phyloP scores from a whole-genome alignment of 2,329 filamentous ascomycete species.

The Calonectria pauciramosa region DNA sequence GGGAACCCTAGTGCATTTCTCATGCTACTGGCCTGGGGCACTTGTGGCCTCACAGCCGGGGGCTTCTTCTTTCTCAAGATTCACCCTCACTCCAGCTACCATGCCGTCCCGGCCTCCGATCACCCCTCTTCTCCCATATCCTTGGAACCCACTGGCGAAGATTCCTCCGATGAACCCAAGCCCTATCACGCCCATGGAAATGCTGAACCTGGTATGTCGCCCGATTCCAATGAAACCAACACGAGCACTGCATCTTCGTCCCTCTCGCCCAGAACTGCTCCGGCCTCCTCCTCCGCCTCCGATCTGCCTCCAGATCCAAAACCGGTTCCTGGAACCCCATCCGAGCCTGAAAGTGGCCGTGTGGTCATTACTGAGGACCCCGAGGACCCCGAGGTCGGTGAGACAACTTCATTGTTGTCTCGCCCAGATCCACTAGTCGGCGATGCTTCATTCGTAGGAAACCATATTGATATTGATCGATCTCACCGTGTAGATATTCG shows the following conservation, averaged over 20 bases:
- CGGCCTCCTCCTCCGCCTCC: slow-evolving; percentile 16
- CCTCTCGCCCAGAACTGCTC: slow-evolving; percentile 31
- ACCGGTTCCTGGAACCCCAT: slow-evolving; percentile 43
- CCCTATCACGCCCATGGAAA: slow-evolving; percentile 53
- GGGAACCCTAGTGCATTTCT: slow-evolving; percentile 88
- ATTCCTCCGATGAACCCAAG: slow-evolving; percentile 59
- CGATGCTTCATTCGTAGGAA: slow-evolving; percentile 64
- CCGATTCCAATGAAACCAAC: slow-evolving; percentile 46
- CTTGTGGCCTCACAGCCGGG: slow-evolving; percentile 79
- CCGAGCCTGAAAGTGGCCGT: slow-evolving; percentile 46
- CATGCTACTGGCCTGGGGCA: slow-evolving; percentile 83
- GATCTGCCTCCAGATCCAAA: slow-evolving; percentile 33
- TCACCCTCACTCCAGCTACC: slow-evolving; percentile 72
- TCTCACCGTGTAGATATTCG: slow-evolving; percentile 92
- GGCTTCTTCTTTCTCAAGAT: slow-evolving; percentile 90
- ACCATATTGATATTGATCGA: slow-evolving; percentile 78
- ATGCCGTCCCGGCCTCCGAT: slow-evolving; percentile 62
- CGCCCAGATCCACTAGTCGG: slow-evolving; percentile 66
- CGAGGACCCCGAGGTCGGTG: slow-evolving; percentile 68
- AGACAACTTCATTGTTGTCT: slow-evolving; percentile 86
- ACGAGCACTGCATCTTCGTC: slow-evolving; percentile 49
- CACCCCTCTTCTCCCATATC: slow-evolving; percentile 26
- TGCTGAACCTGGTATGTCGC: slow-evolving; percentile 77
- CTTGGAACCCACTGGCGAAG: slow-evolving; percentile 56
- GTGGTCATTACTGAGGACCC: slow-evolving; percentile 41